Evolutionary conservation across 2,329 filamentous ascomycete species (phyloP).

Genomic region (Pseudocercospora fuligena): DNA sequence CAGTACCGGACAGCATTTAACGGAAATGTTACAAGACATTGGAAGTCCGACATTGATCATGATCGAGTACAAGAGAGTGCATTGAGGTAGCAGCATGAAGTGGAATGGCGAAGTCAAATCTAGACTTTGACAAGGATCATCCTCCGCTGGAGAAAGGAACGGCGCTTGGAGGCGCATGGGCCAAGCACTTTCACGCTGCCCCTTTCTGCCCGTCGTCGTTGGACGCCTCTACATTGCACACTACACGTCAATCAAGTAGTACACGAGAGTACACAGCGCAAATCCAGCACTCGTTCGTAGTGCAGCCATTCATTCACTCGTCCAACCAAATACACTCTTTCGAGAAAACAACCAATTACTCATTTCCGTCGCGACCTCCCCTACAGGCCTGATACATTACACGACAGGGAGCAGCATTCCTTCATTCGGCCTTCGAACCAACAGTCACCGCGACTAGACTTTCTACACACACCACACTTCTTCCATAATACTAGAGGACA

Average conservation of each 20-base stretch:
- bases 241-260: background rate
- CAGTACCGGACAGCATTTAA: background rate
- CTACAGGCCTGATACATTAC: constrained; percentile 8
- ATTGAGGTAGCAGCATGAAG: background rate
- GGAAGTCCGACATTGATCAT: background rate
- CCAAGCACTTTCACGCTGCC: constrained; percentile 1
- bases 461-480: background rate
- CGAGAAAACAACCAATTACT: constrained; percentile 13
- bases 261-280: background rate
- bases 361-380: constrained; percentile 14
- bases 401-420: constrained; percentile 6
- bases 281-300: constrained; percentile 1
- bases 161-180: background rate
- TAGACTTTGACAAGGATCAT: background rate
- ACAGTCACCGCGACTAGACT: background rate
- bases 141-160: background rate
- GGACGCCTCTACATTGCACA: background rate
- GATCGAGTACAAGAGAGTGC: background rate
- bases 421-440: background rate
- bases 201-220: background rate
- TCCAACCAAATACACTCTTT: constrained; percentile 14
- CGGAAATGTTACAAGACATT: background rate
- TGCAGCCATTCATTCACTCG: constrained; percentile 19
- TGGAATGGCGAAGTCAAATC: background rate
- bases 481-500: constrained; percentile 23